Base-by-base conservation (phyloP, 2,329 filamentous ascomycete species). In the Arthrinium puccinioides region DNA sequence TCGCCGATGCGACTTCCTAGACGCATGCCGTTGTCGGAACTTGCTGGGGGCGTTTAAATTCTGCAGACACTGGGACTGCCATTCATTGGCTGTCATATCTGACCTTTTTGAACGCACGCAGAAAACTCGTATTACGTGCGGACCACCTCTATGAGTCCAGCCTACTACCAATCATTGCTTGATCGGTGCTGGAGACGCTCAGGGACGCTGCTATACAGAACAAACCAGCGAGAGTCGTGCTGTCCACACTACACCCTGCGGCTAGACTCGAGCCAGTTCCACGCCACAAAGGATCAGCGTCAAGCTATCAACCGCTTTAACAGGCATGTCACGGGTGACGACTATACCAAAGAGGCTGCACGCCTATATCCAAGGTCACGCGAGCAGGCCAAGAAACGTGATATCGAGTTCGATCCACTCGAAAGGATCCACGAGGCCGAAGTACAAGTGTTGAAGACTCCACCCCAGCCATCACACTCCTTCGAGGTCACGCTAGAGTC, bases 161-260 rank as follows among this genome's bases (percentile, higher is more conserved):
- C 66, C 1, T 77, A 85, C 50, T 92, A 92, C 51, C 82, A 90
- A 56, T 64, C 57, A 29, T 67, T 92, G 25, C 64, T 90, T 30
- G 76, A 88, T 57, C 76, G 83, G 46, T 84, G 81, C 44, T 92
- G 84, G 84, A 81, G 86, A 57, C 74, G 84, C 44, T 88, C 79
- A 25, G 79, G 75, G 13, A 76, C 64, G 20, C 66, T 87, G 8
- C 66, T 92, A 33, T 92, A 92, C 61, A 79, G 86, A 43, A 85
- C 86, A 11, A 83, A 92, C 58, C 80, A 87, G 51, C 73, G 74
- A 41, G 71, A 79, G 39, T 85, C 87, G 44, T 98, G 92, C 54
- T 98, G 92, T 59, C 88, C 89, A 30, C 88, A 96, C 54, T 97
- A 90, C 57, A 88, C 84, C 1, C 80, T 92, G 37, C 78, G 84